Percentiles rank a stretch among this genome's conserved stretches.
Conservation (phyloP, 805 yeast genomes). For the Scheffersomyces coipomensis region DNA sequence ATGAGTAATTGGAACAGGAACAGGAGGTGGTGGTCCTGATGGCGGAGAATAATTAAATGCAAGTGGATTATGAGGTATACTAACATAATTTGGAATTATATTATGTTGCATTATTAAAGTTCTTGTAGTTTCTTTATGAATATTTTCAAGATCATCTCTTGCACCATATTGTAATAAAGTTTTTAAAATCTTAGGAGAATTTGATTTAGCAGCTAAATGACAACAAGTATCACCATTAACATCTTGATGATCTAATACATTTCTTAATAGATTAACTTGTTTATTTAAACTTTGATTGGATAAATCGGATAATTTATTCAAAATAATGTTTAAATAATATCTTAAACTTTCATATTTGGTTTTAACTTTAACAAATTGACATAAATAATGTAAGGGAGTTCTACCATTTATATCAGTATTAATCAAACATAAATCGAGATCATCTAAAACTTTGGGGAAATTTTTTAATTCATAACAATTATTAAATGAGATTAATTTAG, state of each 20-base stretch:
- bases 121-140: conserved; percentile 44
- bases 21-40: background rate
- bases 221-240: conserved; percentile 81
- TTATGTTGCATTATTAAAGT: conserved; percentile 41
- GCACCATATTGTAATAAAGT: conserved; percentile 88
- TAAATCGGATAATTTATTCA: conserved; percentile 64
- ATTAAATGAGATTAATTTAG: conserved; percentile 81
- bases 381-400: conserved; percentile 85
- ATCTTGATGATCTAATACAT: conserved; percentile 75
- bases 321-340: conserved; percentile 74
- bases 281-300: conserved; percentile 34
- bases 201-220: conserved; percentile 71
- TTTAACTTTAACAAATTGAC: conserved; percentile 62
- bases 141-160: conserved; percentile 46
- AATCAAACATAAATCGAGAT: conserved; percentile 73
- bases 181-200: conserved; percentile 70
- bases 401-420: conserved; percentile 71
- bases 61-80: background rate
- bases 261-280: conserved; percentile 58
- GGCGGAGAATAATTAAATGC: background rate
- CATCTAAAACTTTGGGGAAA: conserved; percentile 74
- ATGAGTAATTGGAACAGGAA: background rate
- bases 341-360: conserved; percentile 75
- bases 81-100: conserved; percentile 12
- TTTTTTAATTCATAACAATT: conserved; percentile 81